phyloP scores from a whole-genome alignment of 2,329 filamentous ascomycete genomes.

The Aspergillus neotritici region DNA sequence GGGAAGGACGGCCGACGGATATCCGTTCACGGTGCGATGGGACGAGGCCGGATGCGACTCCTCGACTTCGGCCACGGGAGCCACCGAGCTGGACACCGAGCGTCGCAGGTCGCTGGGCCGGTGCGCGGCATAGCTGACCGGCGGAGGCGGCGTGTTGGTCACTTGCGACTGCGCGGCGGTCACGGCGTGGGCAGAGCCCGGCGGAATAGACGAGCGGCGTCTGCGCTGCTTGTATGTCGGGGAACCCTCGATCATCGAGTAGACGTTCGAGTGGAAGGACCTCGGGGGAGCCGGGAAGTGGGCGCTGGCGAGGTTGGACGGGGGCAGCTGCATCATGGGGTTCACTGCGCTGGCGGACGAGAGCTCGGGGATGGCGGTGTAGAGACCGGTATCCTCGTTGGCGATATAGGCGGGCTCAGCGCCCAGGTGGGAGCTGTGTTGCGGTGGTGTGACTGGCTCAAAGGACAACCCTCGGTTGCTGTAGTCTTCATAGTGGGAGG shows the following conservation, averaged over 20 bases:
- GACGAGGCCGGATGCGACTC: conserved; percentile 75
- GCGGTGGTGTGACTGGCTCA: conserved; percentile 92
- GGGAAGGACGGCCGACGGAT: conserved; percentile 63
- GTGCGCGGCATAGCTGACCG: conserved; percentile 57
- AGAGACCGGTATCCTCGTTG: conserved; percentile 93
- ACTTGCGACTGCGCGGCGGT: conserved; percentile 49
- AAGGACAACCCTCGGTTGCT: conserved; percentile 93
- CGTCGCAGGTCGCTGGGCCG: conserved; percentile 84
- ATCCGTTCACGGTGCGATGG: conserved; percentile 67
- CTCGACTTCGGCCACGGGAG: conserved; percentile 72
- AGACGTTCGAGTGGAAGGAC: conserved; percentile 69
- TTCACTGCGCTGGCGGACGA: conserved; percentile 68
- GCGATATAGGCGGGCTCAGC: conserved; percentile 94
- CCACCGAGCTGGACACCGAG: conserved; percentile 82
- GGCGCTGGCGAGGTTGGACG: conserved; percentile 72
- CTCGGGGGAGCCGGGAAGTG: conserved; percentile 69
- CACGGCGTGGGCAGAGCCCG: conserved; percentile 67
- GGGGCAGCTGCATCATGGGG: conserved; percentile 84
- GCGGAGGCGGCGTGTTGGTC: conserved; percentile 30
- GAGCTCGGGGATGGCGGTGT: conserved; percentile 90
- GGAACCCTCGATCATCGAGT: conserved; percentile 94
- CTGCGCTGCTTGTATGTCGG: conserved; percentile 98
- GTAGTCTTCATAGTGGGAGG: conserved; percentile 98
- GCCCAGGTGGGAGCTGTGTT: conserved; percentile 74
- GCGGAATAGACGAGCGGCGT: conserved; percentile 86